phyloP scores from a whole-genome alignment of 78 protist genomes.

The Cyanophora paradoxa region DNA sequence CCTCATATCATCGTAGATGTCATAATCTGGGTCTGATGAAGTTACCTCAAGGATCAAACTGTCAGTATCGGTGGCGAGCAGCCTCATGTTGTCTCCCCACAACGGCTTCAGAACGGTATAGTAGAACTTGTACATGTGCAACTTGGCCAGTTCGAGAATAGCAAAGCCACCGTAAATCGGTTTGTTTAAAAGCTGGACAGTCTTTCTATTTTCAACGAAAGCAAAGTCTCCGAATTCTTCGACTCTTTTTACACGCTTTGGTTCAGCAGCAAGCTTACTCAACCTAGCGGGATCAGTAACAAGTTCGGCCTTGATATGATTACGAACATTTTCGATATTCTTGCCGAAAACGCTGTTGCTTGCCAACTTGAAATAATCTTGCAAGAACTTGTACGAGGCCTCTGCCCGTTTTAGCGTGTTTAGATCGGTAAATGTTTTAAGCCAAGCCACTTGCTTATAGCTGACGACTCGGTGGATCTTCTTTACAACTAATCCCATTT shows the following conservation, averaged over 20 bases:
- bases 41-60: background rate
- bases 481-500: background rate
- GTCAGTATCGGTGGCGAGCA: background rate
- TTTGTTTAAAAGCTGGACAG: background rate
- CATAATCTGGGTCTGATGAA: slow-evolving; percentile 1
- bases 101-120: background rate
- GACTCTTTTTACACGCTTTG: background rate
- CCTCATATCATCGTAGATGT: background rate
- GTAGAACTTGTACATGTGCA: background rate
- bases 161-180: background rate
- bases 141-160: background rate
- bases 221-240: background rate
- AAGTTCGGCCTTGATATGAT: background rate
- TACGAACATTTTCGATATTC: background rate
- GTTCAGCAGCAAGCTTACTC: background rate
- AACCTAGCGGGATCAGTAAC: background rate
- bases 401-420: too few species aligned
- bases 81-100: background rate
- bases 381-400: too few species aligned
- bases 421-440: too few species aligned
- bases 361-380: background rate
- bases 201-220: background rate
- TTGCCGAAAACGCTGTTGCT: background rate
- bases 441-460: background rate
- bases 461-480: background rate